Conservation (phyloP, 2,329 filamentous ascomycete species). For the Xylariaceae sp. region DNA sequence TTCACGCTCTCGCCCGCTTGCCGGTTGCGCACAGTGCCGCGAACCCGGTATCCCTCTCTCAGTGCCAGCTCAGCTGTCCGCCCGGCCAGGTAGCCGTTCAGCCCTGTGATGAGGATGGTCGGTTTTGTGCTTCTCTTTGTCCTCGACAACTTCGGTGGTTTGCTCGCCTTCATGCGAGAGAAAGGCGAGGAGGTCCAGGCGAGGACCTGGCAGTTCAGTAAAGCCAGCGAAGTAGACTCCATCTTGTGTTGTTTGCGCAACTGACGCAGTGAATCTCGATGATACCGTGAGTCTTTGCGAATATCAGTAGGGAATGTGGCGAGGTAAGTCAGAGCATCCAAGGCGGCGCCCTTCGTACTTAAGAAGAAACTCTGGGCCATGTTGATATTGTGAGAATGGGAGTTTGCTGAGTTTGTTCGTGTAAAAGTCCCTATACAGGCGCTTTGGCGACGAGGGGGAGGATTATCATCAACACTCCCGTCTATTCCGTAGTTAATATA, state of each 20-base stretch:
- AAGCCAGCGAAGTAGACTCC: conserved; percentile 2
- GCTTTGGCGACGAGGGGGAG: neutral
- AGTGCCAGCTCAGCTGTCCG: conserved; percentile 26
- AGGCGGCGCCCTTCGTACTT: neutral
- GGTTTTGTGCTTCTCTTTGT: neutral
- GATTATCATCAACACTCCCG: neutral
- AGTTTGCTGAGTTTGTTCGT: neutral
- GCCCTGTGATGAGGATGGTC: conserved; percentile 29
- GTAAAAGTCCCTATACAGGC: neutral
- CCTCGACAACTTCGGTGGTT: conserved; percentile 2
- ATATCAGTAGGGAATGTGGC: neutral
- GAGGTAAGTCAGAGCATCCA: neutral
- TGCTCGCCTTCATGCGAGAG: neutral
- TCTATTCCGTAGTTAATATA: neutral
- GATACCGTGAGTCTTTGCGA: neutral
- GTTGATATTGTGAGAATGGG: too few species aligned
- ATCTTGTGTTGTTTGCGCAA: neutral
- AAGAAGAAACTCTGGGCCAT: neutral
- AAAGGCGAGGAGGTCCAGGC: neutral
- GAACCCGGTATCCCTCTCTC: conserved; percentile 26
- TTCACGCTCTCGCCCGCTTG: conserved; percentile 25
- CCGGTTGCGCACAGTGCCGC: conserved; percentile 28
- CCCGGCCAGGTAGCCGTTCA: conserved; percentile 31
- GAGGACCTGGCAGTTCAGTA: conserved; percentile 5
- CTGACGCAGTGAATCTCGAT: neutral